Base-by-base conservation (phyloP, 2,329 filamentous ascomycete species). In the Fusarium sp. region DNA sequence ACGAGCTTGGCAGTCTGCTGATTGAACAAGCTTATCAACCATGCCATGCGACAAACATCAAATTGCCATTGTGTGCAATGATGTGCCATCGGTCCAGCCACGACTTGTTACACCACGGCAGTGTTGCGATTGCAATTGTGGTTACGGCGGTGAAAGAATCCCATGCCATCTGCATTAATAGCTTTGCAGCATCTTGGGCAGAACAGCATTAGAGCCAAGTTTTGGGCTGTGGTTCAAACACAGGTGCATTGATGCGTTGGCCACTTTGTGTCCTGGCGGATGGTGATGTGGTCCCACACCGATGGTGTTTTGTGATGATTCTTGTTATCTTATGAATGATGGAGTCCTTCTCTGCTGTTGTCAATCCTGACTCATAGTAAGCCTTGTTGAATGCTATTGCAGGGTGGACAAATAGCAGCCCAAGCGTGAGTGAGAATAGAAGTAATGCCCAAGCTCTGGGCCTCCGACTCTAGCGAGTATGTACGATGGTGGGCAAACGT, bases 171-270 rank as follows among this genome's bases (percentile, higher is more conserved):
- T 51, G 20, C 51, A 69, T 68, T 55, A 51, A 70, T 71, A 54
- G 51, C 65, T 69, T 62, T 69, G 66, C 66, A 54, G 62, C 57
- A 49, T 62, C 66, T 69, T 55, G 56, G 62, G 67, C 46, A 70
- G 62, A 57, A 36, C 58, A 57, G 62, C 67, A 70, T 59, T 67
- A 64, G 66, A 67, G 66, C 57, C 52, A 56, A 67, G 65, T 61
- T 49, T 61, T 70, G 66, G 62, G 61, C 52, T 51, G 55, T 55
- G 20, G 41, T 61, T 63, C 40, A 59, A 51, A 63, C 42, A 56
- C 26, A 59, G 57, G 41, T 70, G 67, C 67, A 70, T 58, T 67
- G 67, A 70, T 70, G 67, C 57, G 67, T 64, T 70, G 67, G 67
- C 66, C 67, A 59, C 57, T 56, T 70, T 67, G 58, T 67, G 67